A percentile compares a stretch with the other conserved stretches of the same genome.
These are phyloP conservation scores for Fraxinus dipetala DNA, from an alignment of 305 asterid species.

Conservation along the genomic window DNA sequence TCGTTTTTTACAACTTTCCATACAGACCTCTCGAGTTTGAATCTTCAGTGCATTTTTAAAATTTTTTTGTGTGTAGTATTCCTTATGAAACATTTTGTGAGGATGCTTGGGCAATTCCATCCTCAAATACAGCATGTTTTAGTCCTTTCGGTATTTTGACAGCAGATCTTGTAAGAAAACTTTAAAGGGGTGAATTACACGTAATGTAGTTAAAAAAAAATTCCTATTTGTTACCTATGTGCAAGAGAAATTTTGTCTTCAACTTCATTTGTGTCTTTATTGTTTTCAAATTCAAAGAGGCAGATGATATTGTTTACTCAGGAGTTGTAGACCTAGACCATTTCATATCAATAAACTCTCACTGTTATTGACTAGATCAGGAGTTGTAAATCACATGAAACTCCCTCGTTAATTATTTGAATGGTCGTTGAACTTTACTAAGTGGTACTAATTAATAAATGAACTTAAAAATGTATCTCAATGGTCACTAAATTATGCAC, in stretches of 20 bases:
- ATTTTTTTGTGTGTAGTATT: not conserved
- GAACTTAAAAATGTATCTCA: too few relatives aligned
- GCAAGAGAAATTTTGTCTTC: not conserved
- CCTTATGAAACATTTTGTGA: slow-evolving; percentile 11
- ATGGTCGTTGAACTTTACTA: too few relatives aligned
- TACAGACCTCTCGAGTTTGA: slow-evolving; percentile 10
- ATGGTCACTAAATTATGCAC: too few relatives aligned
- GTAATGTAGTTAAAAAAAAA: not conserved
- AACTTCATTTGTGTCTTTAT: not conserved
- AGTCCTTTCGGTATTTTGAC: not conserved
- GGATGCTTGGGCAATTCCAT: slow-evolving; percentile 15
- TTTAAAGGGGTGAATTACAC: not conserved
- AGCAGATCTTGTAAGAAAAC: not conserved
- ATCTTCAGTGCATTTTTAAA: not conserved
- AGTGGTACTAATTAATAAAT: too few relatives aligned
- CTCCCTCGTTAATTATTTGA: too few relatives aligned
- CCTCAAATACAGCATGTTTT: slow-evolving; percentile 23
- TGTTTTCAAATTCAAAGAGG: too few relatives aligned
- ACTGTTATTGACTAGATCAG: too few relatives aligned
- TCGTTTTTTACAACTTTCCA: not conserved
- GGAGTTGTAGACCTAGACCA: too few relatives aligned
- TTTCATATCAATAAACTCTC: too few relatives aligned
- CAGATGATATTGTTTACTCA: too few relatives aligned
- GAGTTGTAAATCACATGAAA: too few relatives aligned
- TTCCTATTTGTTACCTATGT: not conserved